Percentiles rank a stretch among this genome's conserved stretches.
These are phyloP conservation scores for Candida tibetensis DNA, from an alignment of 805 yeast genomes.

Conservation along the genomic window DNA sequence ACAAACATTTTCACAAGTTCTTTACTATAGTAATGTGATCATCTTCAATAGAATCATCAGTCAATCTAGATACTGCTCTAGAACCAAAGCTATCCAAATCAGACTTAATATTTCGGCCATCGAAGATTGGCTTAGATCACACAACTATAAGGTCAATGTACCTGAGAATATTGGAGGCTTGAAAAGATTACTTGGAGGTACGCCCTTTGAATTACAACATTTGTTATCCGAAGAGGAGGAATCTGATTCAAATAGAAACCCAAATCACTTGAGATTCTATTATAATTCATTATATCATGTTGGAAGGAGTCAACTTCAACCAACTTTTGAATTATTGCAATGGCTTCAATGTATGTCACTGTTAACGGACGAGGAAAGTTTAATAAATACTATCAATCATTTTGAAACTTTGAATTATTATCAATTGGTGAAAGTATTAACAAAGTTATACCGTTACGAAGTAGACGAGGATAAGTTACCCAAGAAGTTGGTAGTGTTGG, in stretches of 20 bases:
- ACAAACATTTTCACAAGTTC: constrained; percentile 73
- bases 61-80: constrained; percentile 66
- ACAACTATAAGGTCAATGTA: constrained; percentile 45
- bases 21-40: constrained; percentile 71
- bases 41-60: constrained; percentile 72
- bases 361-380: constrained; percentile 60
- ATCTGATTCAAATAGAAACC: constrained; percentile 29
- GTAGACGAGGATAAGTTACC: constrained; percentile 71
- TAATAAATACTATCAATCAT: constrained; percentile 51
- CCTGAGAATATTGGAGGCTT: constrained; percentile 35
- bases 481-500: constrained; percentile 25
- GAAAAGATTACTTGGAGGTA: constrained; percentile 14
- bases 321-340: constrained; percentile 76
- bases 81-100: constrained; percentile 86
- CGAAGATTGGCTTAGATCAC: constrained; percentile 90
- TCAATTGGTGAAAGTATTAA: constrained; percentile 65
- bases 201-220: constrained; percentile 17
- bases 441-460: constrained; percentile 78
- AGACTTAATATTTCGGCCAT: constrained; percentile 79
- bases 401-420: constrained; percentile 59
- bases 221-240: constrained; percentile 20
- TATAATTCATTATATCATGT: constrained; percentile 64
- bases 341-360: constrained; percentile 87
- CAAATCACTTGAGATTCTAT: constrained; percentile 53
- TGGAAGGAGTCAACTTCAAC: constrained; percentile 64